phyloP scores from a whole-genome alignment of 495 filamentous ascomycete species.

The Hyphodiscus hymeniophilus region DNA sequence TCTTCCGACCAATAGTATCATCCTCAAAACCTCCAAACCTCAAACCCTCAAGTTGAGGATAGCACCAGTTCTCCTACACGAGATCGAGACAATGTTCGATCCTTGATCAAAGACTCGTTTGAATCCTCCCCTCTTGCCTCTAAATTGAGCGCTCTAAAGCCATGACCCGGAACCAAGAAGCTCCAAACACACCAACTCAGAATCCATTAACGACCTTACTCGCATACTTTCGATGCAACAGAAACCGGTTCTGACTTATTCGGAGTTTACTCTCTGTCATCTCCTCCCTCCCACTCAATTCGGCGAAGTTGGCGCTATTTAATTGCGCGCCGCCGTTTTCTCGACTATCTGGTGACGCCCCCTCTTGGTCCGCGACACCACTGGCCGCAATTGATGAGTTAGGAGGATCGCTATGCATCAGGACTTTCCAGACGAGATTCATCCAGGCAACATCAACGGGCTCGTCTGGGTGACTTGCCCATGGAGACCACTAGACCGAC shows the following conservation, averaged over 20 bases:
- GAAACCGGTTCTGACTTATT: conserved; percentile 15
- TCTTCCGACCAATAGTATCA: too few species aligned
- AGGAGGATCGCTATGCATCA: conserved; percentile 7
- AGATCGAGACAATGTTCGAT: too few species aligned
- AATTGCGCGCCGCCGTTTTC: neutral
- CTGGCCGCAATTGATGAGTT: neutral
- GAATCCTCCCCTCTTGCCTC: too few species aligned
- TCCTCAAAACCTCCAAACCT: too few species aligned
- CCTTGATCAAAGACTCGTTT: too few species aligned
- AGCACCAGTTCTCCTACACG: too few species aligned
- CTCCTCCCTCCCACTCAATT: conserved; percentile 16
- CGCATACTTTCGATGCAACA: conserved; percentile 12
- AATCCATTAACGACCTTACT: neutral
- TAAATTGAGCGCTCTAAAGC: too few species aligned
- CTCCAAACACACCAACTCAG: neutral
- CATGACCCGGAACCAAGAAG: too few species aligned
- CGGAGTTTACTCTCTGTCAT: conserved; percentile 16
- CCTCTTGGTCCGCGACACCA: neutral
- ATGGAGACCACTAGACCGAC: conserved; percentile 20
- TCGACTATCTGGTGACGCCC: neutral
- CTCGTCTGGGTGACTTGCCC: conserved; percentile 3
- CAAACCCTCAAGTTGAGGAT: too few species aligned
- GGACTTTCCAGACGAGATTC: conserved; percentile 9
- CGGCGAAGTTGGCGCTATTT: conserved; percentile 6
- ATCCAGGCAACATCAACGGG: conserved; percentile 7